Conservation (phyloP, 2,329 filamentous ascomycete species). For the Apiospora hydei region DNA sequence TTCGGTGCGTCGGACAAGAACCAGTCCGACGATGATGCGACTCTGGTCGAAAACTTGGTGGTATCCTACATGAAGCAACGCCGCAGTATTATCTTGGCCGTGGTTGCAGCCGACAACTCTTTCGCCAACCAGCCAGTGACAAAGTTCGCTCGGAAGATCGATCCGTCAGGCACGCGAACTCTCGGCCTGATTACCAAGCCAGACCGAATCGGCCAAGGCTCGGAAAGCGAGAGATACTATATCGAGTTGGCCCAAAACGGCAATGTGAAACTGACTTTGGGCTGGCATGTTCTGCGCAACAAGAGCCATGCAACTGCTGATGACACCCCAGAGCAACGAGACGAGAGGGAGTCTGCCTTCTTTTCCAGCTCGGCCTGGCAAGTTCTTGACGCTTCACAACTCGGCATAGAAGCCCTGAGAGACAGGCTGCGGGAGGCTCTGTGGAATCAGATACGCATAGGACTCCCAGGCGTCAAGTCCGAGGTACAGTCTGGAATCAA, state of each 20-base stretch:
- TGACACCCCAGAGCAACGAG: conserved; percentile 39
- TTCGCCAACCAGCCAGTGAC: conserved; percentile 62
- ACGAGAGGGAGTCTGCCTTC: conserved; percentile 44
- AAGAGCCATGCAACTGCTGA: conserved; percentile 39
- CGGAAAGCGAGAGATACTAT: conserved; percentile 49
- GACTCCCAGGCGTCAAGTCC: conserved; percentile 42
- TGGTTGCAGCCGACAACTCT: conserved; percentile 58
- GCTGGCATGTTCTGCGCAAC: conserved; percentile 54
- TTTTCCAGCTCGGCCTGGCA: conserved; percentile 40
- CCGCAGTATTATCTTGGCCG: conserved; percentile 62
- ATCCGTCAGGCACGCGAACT: conserved; percentile 51
- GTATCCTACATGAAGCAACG: conserved; percentile 58
- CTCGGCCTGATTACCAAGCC: conserved; percentile 66
- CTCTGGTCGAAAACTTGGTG: conserved; percentile 54
- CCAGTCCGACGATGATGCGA: conserved; percentile 52
- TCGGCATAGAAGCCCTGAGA: conserved; percentile 50
- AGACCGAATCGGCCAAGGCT: conserved; percentile 49
- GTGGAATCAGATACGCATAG: conserved; percentile 41
- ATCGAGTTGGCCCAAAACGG: conserved; percentile 45
- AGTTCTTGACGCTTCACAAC: conserved; percentile 31
- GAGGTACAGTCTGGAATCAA: conserved; percentile 43
- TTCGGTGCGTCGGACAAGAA: conserved; percentile 49
- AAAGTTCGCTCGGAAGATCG: conserved; percentile 39
- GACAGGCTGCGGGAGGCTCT: conserved; percentile 50
- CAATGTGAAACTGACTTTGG: conserved; percentile 32